Conservation (phyloP, 2,329 filamentous ascomycete genomes). For the Apiospora saccharicola region DNA sequence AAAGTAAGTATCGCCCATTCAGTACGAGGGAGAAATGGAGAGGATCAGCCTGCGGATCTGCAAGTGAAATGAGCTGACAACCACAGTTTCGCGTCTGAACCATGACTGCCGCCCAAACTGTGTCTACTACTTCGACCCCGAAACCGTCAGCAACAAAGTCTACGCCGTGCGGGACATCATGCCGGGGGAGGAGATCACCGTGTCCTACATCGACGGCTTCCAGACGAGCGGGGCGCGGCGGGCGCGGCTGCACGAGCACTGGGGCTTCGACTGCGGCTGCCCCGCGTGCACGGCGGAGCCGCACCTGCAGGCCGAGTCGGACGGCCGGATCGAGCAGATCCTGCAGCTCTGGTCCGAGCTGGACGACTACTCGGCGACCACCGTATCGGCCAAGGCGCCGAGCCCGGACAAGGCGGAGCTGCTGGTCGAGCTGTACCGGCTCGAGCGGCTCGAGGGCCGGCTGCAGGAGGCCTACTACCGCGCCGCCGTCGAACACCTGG, state of each 20-base stretch:
- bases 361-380: constrained; percentile 43
- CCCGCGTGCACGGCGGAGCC: constrained; percentile 41
- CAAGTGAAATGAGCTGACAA: neutral
- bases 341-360: constrained; percentile 41
- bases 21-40: neutral
- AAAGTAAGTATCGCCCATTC: constrained; percentile 35
- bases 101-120: constrained; percentile 52
- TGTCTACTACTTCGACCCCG: constrained; percentile 46
- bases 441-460: constrained; percentile 43
- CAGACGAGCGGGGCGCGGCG: constrained; percentile 42
- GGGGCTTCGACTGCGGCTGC: constrained; percentile 51
- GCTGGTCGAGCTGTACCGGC: constrained; percentile 46
- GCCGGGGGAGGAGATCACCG: constrained; percentile 50
- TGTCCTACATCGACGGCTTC: constrained; percentile 50
- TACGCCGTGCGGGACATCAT: constrained; percentile 47
- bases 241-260: constrained; percentile 40
- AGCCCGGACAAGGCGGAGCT: constrained; percentile 45
- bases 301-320: constrained; percentile 41
- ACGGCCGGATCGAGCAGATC: constrained; percentile 44
- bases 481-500: constrained; percentile 50
- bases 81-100: constrained; percentile 47
- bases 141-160: constrained; percentile 46
- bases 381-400: constrained; percentile 30
- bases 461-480: constrained; percentile 47
- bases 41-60: neutral